Percentiles rank a stretch among this genome's conserved stretches.
Conservation (phyloP, 2,329 filamentous ascomycete genomes). For the Kalaharituber pfeilii region DNA sequence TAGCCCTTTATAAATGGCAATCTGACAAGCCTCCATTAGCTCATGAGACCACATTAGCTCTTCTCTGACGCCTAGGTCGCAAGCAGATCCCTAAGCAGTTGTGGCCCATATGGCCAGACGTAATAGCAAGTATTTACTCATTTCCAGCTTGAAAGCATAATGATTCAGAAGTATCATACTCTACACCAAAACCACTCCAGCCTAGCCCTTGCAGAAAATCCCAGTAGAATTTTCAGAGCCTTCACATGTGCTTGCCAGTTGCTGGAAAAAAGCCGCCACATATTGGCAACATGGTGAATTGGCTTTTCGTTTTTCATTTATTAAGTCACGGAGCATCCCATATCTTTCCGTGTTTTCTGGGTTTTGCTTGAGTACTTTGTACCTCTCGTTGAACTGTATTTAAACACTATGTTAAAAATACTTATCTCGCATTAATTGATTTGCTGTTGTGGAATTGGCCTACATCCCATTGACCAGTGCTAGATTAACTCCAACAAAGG, state of each 20-base stretch:
- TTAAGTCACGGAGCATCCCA: slow-evolving; percentile 55
- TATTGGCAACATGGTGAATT: slow-evolving; percentile 48
- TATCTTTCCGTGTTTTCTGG: slow-evolving; percentile 45
- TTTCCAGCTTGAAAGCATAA: not conserved
- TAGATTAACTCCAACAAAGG: slow-evolving; percentile 51
- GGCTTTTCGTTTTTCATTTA: slow-evolving; percentile 64
- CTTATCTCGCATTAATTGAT: not conserved
- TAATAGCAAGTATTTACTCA: not conserved
- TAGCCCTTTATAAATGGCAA: not conserved
- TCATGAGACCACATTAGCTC: too few species aligned
- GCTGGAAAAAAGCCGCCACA: slow-evolving; percentile 59
- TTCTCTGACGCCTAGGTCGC: not conserved
- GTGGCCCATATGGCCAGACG: not conserved
- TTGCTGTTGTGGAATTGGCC: slow-evolving; percentile 18
- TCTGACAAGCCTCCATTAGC: not conserved
- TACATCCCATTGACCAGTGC: slow-evolving; percentile 49
- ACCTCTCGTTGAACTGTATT: slow-evolving; percentile 46
- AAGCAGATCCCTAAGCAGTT: not conserved
- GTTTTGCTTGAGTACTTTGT: slow-evolving; percentile 41
- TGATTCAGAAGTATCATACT: not conserved
- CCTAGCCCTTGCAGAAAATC: not conserved
- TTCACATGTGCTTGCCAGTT: slow-evolving; percentile 54
- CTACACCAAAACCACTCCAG: not conserved
- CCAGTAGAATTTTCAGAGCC: slow-evolving; percentile 65
- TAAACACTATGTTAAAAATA: slow-evolving; percentile 7